Evolutionary conservation across 441 rosid species (phyloP), one percentile per base, ranked within the genome.

Genomic region (Adansonia gregorii): DNA sequence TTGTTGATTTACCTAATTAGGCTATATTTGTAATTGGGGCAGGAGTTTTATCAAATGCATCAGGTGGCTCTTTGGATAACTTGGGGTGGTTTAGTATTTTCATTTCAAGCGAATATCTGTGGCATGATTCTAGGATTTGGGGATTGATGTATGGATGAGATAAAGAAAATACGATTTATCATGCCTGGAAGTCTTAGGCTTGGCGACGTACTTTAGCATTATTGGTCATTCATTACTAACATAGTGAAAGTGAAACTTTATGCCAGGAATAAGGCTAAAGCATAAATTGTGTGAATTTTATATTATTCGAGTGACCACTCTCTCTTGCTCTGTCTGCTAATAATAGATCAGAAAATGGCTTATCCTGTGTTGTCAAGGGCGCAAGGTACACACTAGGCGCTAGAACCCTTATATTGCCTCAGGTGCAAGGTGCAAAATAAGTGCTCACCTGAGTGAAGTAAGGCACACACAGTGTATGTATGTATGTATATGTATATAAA

Each of bases 1-100:
- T 15, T 54, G 74, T 71, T 71, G 74, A 35, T 54, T 31, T n/a
- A 71, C 48, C 65, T 39, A 55, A 56, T 72, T 19, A 55, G 51
- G 35, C 39, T 20, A 11, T 41, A 41, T 20, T 19, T 6, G 27
- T 71, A 71, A 52, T 71, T 58, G 9, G 54, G 14, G 35, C 11
- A 6, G 54, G 54, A 20, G 66, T 41, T 58, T 56, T 39, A 20
- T 58, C 41, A 1, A 39, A 56, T 72, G 65, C 24, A 73, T 20
- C 66, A 6, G 43, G n/a, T 58, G 20, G 66, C 20, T 58, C 27
- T 58, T 65, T 56, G 39, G 49, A 58, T 72, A 41, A 55, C 52
- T 72, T n/a, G 5, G 10, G 75, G n/a, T 19, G 35, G 19, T 72
- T 48, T 73, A 20, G 6, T 41, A 41, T 72, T 56, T 72, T 19